These are phyloP conservation scores for Alternaria sp. DNA, from an alignment of 2,329 filamentous ascomycete species.

Conservation along the genomic window DNA sequence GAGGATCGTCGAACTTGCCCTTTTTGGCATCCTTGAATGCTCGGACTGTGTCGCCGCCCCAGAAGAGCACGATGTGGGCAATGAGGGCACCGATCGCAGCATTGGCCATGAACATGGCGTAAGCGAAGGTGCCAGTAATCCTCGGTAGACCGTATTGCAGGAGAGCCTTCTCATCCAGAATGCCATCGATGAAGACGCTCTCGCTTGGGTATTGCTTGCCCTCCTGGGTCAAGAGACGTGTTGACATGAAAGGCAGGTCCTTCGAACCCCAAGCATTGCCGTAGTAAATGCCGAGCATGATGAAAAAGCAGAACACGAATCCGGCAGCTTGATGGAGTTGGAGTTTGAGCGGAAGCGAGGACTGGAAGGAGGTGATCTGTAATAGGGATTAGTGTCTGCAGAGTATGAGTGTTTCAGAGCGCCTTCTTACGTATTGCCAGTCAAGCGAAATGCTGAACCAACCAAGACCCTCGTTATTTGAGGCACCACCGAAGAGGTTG, in stretches of 20 bases:
- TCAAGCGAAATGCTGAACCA: slow-evolving; percentile 18
- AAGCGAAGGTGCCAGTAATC: slow-evolving; percentile 19
- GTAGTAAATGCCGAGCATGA: slow-evolving; percentile 21
- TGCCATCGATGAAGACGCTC: slow-evolving; percentile 15
- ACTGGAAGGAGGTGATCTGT: slow-evolving; percentile 23
- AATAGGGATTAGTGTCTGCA: neutral
- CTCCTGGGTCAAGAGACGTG: slow-evolving; percentile 16
- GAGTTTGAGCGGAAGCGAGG: slow-evolving; percentile 20
- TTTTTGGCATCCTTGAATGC: slow-evolving; percentile 16
- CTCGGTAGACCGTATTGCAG: slow-evolving; percentile 18
- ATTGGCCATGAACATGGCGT: slow-evolving; percentile 26
- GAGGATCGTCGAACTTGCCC: slow-evolving; percentile 17
- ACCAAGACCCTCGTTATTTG: slow-evolving; percentile 21
- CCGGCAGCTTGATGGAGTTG: slow-evolving; percentile 20
- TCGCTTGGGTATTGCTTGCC: slow-evolving; percentile 15
- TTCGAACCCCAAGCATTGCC: slow-evolving; percentile 21
- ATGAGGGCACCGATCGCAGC: slow-evolving; percentile 22
- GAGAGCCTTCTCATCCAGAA: slow-evolving; percentile 18
- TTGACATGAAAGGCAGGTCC: slow-evolving; percentile 21
- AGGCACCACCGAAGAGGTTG: slow-evolving; percentile 20
- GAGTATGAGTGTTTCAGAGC: neutral
- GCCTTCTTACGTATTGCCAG: slow-evolving; percentile 21
- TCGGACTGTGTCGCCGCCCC: slow-evolving; percentile 17
- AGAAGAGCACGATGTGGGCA: slow-evolving; percentile 19
- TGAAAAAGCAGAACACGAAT: slow-evolving; percentile 13